Conservation (phyloP, 1,284 basidiomycete species). For the Macrocybe sp. region DNA sequence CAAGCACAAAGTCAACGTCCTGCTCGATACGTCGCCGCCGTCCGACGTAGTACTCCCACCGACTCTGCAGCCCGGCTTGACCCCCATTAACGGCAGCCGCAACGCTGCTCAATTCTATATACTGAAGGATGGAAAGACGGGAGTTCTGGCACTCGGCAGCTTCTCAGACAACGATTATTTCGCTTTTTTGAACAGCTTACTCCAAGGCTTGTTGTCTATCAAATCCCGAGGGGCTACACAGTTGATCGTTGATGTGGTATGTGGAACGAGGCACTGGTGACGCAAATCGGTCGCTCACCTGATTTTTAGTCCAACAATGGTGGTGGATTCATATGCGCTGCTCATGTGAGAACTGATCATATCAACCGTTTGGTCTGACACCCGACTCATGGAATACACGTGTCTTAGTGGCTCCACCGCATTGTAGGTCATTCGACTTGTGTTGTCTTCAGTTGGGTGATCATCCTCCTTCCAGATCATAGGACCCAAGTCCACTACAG, state of each 20-base stretch:
- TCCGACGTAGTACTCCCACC: conserved; percentile 48
- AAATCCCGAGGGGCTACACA: conserved; percentile 45
- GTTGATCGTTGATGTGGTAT: conserved; percentile 54
- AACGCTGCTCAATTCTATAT: conserved; percentile 52
- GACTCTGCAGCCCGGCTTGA: conserved; percentile 33
- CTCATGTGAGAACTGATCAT: conserved; percentile 39
- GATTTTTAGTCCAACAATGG: conserved; percentile 49
- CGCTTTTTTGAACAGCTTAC: conserved; percentile 36
- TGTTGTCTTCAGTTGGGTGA: conserved; percentile 1
- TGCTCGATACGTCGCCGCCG: conserved; percentile 42
- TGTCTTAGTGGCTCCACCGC: conserved; percentile 52
- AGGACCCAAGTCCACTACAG: conserved; percentile 49
- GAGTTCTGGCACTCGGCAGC: conserved; percentile 55
- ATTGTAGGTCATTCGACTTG: conserved; percentile 34
- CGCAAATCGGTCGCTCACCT: not conserved
- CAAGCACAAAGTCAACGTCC: conserved; percentile 42
- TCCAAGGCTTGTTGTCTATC: conserved; percentile 44
- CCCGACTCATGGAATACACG: too few species aligned
- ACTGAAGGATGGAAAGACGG: conserved; percentile 49
- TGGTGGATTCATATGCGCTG: conserved; percentile 57
- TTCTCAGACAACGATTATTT: conserved; percentile 44
- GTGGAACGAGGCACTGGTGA: conserved; percentile 13
- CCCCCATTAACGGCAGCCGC: conserved; percentile 38
- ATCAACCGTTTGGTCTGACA: not conserved
- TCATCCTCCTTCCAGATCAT: conserved; percentile 35